A percentile compares a stretch with the other conserved stretches of the same genome.
Conservation (phyloP, 2,329 filamentous ascomycete species). For the Stagonosporopsis vannaccii region DNA sequence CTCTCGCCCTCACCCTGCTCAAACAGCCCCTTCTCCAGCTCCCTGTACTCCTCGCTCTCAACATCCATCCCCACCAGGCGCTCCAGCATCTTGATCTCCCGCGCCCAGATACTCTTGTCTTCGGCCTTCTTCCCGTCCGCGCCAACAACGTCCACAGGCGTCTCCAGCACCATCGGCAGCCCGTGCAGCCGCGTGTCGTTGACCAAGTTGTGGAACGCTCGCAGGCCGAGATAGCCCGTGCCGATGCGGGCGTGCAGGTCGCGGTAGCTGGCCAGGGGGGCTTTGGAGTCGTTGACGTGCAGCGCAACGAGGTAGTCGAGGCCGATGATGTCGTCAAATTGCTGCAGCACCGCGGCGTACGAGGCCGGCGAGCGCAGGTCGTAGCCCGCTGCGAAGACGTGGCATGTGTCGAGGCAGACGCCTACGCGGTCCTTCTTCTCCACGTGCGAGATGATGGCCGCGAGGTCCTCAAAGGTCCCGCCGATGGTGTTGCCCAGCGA, state of each 20-base stretch:
- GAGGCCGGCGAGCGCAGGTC: conserved; percentile 79
- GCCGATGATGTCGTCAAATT: conserved; percentile 82
- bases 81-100: conserved; percentile 94
- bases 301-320: conserved; percentile 81
- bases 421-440: conserved; percentile 85
- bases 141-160: conserved; percentile 80
- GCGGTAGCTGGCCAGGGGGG: conserved; percentile 79
- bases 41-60: conserved; percentile 74
- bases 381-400: conserved; percentile 93
- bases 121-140: conserved; percentile 70
- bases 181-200: conserved; percentile 79
- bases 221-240: conserved; percentile 88
- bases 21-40: conserved; percentile 70
- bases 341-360: conserved; percentile 74
- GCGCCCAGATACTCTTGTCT: conserved; percentile 85
- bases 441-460: conserved; percentile 80
- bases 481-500: conserved; percentile 85
- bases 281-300: conserved; percentile 96
- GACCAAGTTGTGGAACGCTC: conserved; percentile 89
- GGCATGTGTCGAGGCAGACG: conserved; percentile 96
- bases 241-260: conserved; percentile 97
- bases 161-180: conserved; percentile 92
- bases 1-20: conserved; percentile 75
- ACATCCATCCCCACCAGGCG: conserved; percentile 83
- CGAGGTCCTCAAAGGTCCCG: conserved; percentile 82